A percentile compares a stretch with the other conserved stretches of the same genome.
phyloP scores from a whole-genome alignment of 2,329 filamentous ascomycete genomes.

The Metarhizium robertsii region DNA sequence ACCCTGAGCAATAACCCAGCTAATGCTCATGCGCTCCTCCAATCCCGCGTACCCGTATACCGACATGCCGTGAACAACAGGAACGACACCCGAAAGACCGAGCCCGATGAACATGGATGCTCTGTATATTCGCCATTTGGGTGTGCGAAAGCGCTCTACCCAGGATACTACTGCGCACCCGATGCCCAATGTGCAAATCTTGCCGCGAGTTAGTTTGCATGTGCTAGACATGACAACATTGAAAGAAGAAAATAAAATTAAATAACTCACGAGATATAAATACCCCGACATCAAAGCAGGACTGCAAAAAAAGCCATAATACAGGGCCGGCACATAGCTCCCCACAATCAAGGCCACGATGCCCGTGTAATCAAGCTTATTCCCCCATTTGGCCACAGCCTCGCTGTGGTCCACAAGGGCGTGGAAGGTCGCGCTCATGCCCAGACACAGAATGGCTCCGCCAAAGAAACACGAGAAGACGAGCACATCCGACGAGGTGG shows the following conservation, averaged over 20 bases:
- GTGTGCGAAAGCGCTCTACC: constrained; percentile 74
- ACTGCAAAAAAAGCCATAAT: constrained; percentile 74
- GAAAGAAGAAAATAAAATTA: background rate
- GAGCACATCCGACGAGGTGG: constrained; percentile 52
- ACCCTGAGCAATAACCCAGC: constrained; percentile 73
- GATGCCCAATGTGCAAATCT: constrained; percentile 73
- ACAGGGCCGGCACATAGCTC: constrained; percentile 79
- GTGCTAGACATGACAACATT: background rate
- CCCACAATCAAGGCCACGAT: constrained; percentile 90
- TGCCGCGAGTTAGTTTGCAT: background rate
- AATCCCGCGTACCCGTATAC: constrained; percentile 60
- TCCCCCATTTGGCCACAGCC: constrained; percentile 69
- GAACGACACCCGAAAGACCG: constrained; percentile 74
- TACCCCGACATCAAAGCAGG: constrained; percentile 59
- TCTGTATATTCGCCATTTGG: constrained; percentile 74
- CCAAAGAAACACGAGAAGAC: constrained; percentile 73
- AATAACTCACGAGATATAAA: constrained; percentile 56
- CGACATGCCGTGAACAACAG: constrained; percentile 65
- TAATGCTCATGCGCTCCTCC: constrained; percentile 65
- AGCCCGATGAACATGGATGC: constrained; percentile 84
- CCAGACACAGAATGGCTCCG: constrained; percentile 63
- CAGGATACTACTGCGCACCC: constrained; percentile 70
- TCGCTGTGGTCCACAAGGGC: constrained; percentile 77
- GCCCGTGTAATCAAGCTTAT: constrained; percentile 89
- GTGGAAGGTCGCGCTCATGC: constrained; percentile 81